Conservation (phyloP, 495 filamentous ascomycete species). For the Thermochaetoides thermophila region DNA sequence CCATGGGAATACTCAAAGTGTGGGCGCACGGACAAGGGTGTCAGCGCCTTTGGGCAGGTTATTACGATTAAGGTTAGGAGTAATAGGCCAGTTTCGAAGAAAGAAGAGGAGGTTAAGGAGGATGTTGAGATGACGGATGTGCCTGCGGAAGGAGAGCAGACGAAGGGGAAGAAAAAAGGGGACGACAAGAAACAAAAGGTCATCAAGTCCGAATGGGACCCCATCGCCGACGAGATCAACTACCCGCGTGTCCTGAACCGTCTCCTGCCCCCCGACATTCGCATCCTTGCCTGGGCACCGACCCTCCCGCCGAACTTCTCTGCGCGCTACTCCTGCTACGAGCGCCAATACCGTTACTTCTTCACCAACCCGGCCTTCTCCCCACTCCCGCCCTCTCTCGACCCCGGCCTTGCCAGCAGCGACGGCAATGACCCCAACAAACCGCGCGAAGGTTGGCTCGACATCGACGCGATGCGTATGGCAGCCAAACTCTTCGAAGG, state of each 20-base stretch:
- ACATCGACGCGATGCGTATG: conserved; percentile 73
- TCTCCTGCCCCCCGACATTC: conserved; percentile 76
- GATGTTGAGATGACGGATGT: conserved; percentile 1
- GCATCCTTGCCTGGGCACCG: conserved; percentile 86
- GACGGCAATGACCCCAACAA: too few species aligned
- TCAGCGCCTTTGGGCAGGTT: conserved; percentile 95
- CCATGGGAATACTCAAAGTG: conserved; percentile 85
- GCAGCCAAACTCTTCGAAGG: conserved; percentile 71
- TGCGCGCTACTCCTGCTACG: conserved; percentile 83
- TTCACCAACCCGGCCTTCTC: conserved; percentile 85
- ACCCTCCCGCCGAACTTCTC: conserved; percentile 63
- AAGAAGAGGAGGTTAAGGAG: conserved; percentile 6
- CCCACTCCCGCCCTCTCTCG: conserved; percentile 32
- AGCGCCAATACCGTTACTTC: conserved; percentile 86
- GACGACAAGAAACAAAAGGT: conserved; percentile 1
- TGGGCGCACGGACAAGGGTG: conserved; percentile 80
- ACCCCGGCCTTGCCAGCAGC: too few species aligned
- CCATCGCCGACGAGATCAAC: conserved; percentile 64
- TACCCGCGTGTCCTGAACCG: conserved; percentile 73
- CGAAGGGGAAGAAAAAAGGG: not conserved
- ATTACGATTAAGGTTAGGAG: conserved; percentile 70
- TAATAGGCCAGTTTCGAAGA: conserved; percentile 33
- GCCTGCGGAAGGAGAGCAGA: conserved; percentile 10
- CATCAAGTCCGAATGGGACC: conserved; percentile 42
- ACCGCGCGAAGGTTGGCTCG: conserved; percentile 37